These are phyloP conservation scores for Neopestalotiopsis sp. DNA, from an alignment of 2,329 filamentous ascomycete species.

Conservation along the genomic window DNA sequence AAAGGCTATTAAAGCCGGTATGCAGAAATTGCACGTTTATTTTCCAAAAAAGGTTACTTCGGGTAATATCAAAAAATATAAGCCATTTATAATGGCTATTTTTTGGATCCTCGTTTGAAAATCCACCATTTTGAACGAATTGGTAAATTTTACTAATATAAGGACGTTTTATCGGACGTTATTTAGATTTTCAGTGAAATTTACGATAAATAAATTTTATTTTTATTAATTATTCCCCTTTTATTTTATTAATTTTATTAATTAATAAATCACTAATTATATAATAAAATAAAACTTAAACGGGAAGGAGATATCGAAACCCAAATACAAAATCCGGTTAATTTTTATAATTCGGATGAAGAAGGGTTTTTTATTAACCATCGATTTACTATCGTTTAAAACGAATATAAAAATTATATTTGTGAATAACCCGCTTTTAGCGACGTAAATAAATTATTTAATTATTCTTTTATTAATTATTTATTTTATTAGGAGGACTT, in stretches of 20 bases:
- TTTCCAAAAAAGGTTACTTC: background rate
- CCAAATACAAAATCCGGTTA: background rate
- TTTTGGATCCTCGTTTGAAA: background rate
- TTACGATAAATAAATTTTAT: background rate
- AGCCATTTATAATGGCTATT: background rate
- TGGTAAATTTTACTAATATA: background rate
- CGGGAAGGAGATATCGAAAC: background rate
- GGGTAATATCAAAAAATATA: background rate
- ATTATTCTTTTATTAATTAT: background rate
- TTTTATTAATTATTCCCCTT: background rate
- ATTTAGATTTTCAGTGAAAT: background rate
- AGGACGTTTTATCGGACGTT: background rate
- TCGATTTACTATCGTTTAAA: background rate
- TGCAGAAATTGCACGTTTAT: background rate
- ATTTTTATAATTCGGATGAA: background rate
- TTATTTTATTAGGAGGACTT: background rate
- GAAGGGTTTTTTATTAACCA: background rate
- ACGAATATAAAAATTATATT: background rate
- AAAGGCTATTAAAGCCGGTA: background rate
- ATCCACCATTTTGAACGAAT: background rate
- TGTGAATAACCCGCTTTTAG: rapidly evolving
- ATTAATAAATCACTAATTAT: background rate
- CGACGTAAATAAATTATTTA: background rate
- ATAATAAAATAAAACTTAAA: background rate
- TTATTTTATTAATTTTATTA: background rate